phyloP scores from a whole-genome alignment of 1,139 yeast species.

The Yamadazyma taylorii region DNA sequence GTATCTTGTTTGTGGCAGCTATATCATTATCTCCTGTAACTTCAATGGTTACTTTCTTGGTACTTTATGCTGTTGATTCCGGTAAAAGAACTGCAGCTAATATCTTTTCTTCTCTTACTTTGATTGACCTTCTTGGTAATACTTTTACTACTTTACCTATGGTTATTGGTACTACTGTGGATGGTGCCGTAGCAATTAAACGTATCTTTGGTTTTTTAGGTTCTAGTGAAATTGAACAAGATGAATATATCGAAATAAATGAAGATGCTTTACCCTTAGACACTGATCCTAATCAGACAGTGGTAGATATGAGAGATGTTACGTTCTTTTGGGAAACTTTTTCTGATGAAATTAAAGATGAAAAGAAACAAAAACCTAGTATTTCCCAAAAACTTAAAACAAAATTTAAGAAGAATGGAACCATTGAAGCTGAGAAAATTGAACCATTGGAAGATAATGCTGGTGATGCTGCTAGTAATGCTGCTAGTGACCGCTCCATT shows the following conservation, averaged over 20 bases:
- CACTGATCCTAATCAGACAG: conserved; percentile 15
- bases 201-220: conserved; percentile 58
- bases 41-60: conserved; percentile 73
- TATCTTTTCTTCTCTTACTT: conserved; percentile 76
- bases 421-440: no score
- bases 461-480: no score
- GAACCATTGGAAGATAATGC: no score
- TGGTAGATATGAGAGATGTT: conserved; percentile 27
- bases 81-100: conserved; percentile 57
- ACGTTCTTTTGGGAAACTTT: conserved; percentile 43
- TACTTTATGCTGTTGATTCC: conserved; percentile 56
- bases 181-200: conserved; percentile 63
- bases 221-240: conserved; percentile 29
- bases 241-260: conserved; percentile 9
- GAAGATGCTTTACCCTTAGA: not conserved
- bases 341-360: conserved; percentile 24
- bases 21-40: conserved; percentile 63
- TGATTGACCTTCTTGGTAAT: conserved; percentile 48
- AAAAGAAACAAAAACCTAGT: conserved; percentile 7
- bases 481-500: no score
- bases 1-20: conserved; percentile 57
- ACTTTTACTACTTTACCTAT: conserved; percentile 50
- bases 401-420: no score
- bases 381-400: not conserved
- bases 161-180: conserved; percentile 71